Conservation (phyloP, 441 rosid species). For the Sinapis alba region DNA sequence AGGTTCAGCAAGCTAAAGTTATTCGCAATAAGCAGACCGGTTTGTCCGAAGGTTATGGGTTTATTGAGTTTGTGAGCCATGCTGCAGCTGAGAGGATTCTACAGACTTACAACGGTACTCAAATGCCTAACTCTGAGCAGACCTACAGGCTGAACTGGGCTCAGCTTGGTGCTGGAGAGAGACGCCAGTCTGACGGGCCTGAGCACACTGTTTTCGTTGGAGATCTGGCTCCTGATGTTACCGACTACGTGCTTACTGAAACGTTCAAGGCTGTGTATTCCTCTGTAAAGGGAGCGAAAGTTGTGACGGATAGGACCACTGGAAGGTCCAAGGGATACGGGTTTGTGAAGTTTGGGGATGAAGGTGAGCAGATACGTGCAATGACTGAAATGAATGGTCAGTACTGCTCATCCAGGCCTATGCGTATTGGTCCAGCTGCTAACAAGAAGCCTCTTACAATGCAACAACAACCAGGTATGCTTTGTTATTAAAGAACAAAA, state of each 20-base stretch:
- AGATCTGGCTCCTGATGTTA: constrained; percentile 93
- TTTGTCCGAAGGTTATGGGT: constrained; percentile 90
- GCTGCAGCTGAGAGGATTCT: constrained; percentile 79
- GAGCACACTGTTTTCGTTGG: constrained; percentile 89
- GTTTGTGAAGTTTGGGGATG: constrained; percentile 88
- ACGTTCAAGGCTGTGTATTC: constrained; percentile 64
- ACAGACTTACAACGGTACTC: constrained; percentile 74
- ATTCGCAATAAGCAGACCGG: constrained; percentile 81
- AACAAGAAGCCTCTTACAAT: constrained; percentile 65
- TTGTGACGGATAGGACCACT: constrained; percentile 84
- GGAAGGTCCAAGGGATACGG: constrained; percentile 96
- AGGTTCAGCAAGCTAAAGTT: constrained; percentile 72
- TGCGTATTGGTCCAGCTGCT: constrained; percentile 93
- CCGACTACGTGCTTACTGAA: constrained; percentile 74
- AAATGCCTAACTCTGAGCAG: constrained; percentile 78
- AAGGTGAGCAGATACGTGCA: constrained; percentile 77
- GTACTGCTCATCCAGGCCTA: constrained; percentile 80
- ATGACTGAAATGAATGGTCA: constrained; percentile 95
- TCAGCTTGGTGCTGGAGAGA: constrained; percentile 85
- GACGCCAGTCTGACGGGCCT: constrained; percentile 77
- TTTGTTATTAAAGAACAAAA: neutral
- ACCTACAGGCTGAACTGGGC: constrained; percentile 92
- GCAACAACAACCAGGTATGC: constrained; percentile 71
- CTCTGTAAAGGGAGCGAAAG: constrained; percentile 89
- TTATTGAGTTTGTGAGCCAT: constrained; percentile 74